These are phyloP conservation scores for Pseudogymnoascus sp. DNA, from an alignment of 2,329 filamentous ascomycete species.

Conservation along the genomic window DNA sequence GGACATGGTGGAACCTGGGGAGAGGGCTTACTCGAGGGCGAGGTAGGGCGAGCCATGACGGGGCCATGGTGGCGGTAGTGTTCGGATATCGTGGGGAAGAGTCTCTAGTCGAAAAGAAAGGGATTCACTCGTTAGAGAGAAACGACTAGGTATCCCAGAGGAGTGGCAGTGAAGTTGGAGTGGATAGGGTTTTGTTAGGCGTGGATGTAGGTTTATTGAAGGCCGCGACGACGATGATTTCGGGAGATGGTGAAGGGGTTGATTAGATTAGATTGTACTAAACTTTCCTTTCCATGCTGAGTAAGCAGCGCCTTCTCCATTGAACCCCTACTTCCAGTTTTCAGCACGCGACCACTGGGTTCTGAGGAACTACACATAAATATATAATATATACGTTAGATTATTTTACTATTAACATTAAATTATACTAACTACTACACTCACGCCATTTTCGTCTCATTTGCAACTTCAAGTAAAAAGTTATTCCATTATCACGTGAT, in stretches of 20 bases:
- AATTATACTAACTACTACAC: background rate
- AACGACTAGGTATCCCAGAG: background rate
- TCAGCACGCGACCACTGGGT: background rate
- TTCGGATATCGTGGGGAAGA: slow-evolving; percentile 8
- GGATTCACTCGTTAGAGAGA: background rate
- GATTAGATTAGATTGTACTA: slow-evolving; percentile 8
- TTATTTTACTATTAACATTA: background rate
- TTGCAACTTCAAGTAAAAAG: background rate
- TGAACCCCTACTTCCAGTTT: background rate
- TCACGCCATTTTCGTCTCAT: background rate
- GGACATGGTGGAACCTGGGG: background rate
- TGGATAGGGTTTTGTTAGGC: background rate
- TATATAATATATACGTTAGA: background rate
- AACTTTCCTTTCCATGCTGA: background rate
- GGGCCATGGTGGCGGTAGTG: slow-evolving; percentile 4
- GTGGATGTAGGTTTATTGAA: slow-evolving; percentile 3
- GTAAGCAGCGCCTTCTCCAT: background rate
- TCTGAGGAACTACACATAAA: background rate
- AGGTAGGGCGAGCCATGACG: slow-evolving; percentile 2
- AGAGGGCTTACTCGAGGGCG: background rate
- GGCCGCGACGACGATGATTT: slow-evolving; percentile 9
- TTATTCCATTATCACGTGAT: background rate
- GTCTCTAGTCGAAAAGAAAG: background rate
- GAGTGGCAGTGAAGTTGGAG: background rate
- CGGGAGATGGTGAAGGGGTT: slow-evolving; percentile 2